These are phyloP conservation scores for Debaryomyces sp. DNA, from an alignment of 1,139 yeast species.

Conservation along the genomic window DNA sequence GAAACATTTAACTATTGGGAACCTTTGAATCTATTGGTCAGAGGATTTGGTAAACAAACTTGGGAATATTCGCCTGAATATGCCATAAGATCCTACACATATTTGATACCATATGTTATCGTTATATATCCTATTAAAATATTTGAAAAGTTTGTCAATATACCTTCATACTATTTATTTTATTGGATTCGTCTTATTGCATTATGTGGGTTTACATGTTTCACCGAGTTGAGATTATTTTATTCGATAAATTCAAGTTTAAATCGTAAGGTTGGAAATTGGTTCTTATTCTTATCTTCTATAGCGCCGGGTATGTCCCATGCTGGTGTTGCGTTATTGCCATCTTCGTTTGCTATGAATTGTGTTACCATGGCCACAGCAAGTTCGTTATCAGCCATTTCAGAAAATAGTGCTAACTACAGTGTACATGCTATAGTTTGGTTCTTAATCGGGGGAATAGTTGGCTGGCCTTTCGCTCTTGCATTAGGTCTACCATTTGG, in stretches of 20 bases:
- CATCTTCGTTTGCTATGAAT: conserved; percentile 85
- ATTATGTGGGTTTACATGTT: conserved; percentile 56
- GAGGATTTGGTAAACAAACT: conserved; percentile 90
- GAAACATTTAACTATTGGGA: conserved; percentile 92
- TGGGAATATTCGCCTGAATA: conserved; percentile 96
- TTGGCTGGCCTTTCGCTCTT: conserved; percentile 92
- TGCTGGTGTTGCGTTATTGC: conserved; percentile 82
- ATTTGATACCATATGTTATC: conserved; percentile 56
- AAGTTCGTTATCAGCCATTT: conserved; percentile 29
- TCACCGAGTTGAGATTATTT: conserved; percentile 56
- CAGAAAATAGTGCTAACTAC: conserved; percentile 11
- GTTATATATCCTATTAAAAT: conserved; percentile 40
- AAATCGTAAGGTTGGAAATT: conserved; percentile 45
- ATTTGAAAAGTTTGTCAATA: conserved; percentile 10
- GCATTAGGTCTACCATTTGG: conserved; percentile 66
- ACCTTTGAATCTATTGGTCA: conserved; percentile 74
- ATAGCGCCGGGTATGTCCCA: conserved; percentile 73
- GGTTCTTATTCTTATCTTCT: conserved; percentile 58
- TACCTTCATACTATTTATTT: conserved; percentile 43
- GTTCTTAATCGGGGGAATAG: conserved; percentile 66
- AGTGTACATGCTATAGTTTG: conserved; percentile 45
- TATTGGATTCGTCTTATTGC: conserved; percentile 56
- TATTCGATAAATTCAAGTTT: conserved; percentile 42
- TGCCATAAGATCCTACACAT: conserved; percentile 87
- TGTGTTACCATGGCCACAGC: conserved; percentile 59